phyloP scores from a whole-genome alignment of 148 eudicot species.

The Silene uniflora region DNA sequence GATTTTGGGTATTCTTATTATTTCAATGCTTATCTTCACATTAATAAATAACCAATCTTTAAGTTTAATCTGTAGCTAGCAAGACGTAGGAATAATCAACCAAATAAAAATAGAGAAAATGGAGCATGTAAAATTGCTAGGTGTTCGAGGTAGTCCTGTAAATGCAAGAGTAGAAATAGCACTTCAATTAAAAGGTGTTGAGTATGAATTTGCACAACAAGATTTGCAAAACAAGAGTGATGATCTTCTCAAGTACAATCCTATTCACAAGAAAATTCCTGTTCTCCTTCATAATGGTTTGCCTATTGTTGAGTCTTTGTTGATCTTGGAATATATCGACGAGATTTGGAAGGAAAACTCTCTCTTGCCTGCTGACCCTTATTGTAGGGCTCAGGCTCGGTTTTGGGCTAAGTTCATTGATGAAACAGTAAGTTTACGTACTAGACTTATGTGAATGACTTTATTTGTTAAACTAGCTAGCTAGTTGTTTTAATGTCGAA shows the following conservation, averaged over 20 bases:
- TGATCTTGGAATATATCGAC: slow-evolving; percentile 12
- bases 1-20: too few species aligned
- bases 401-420: slow-evolving; percentile 16
- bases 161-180: slow-evolving; percentile 8
- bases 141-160: slow-evolving; percentile 3
- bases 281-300: slow-evolving; percentile 3
- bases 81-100: too few species aligned
- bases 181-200: neutral
- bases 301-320: neutral
- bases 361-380: neutral
- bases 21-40: too few species aligned
- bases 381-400: neutral
- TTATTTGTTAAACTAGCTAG: neutral
- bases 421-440: neutral
- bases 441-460: neutral
- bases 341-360: slow-evolving; percentile 8
- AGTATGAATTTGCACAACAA: neutral
- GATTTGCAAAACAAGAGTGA: slow-evolving; percentile 7
- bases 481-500: neutral
- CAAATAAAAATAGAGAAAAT: too few species aligned
- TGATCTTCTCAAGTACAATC: slow-evolving; percentile 4
- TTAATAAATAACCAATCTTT: neutral
- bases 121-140: neutral
- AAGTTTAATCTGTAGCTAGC: too few species aligned
- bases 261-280: neutral